Base-by-base conservation (phyloP, 163 green algal genomes). In the Chlamydomonas reinhardtii region DNA sequence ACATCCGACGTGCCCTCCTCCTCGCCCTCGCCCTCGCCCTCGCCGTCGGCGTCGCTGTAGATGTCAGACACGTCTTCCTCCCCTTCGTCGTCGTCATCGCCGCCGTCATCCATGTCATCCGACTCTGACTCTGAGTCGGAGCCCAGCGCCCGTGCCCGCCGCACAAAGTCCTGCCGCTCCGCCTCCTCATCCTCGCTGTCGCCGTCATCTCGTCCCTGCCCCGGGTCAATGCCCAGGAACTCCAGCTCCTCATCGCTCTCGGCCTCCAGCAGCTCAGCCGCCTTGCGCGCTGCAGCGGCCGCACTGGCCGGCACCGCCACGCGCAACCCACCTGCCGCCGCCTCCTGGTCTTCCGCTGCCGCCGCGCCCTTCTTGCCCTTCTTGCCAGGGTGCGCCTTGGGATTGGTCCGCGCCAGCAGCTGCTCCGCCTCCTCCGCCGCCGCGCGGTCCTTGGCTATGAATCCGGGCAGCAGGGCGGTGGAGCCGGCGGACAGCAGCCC, bases 181-280 rank as follows among this genome's bases (percentile, higher is more conserved):
- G 73, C 66, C 11, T 20, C 32, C 29, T 62, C 68, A 27, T 48
- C 37, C n/a, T 43, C 54, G 20, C 56, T 56, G 48, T 17, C 48
- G 48, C 48, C 48, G 14, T 56, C 48, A 32, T n/a, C 32, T 8
- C 61, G 64, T 29, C 59, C 20, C 31, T 39, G 86, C 25, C 65
- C 65, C 32, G 68, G 79, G 68, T 77, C 68, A 25, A 85, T 77
- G 29, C 79, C 79, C 31, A 85, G 62, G 22, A 78, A 70, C 34
- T 85, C 79, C 22, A 85, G 69, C 32, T 85, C 79, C 79, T 85
- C 79, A 32, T 85, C 79, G 24, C 64, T 76, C 65, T 85, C 79
- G 27, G 14, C 52, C 31, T 77, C 79, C 52, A 85, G 37, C 32
- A 85, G 54, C 68, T 76, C 68, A 6, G 77, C 77, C 0, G 70